Base-by-base conservation (phyloP, 2,329 filamentous ascomycete species). In the Achaetomium macrosporum region DNA sequence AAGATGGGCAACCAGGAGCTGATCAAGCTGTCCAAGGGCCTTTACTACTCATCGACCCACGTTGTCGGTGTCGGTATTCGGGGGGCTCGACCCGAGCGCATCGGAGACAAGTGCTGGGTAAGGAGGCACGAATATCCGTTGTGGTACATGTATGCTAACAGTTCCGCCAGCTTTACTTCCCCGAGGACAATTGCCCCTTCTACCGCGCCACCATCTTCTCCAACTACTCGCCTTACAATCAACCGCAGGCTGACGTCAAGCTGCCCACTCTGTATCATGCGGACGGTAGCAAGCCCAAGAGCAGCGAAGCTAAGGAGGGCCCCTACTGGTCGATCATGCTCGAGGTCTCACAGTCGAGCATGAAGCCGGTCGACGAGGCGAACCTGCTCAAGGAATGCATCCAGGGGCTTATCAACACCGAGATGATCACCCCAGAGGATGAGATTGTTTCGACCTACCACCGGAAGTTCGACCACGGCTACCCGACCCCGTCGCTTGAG, bases 241-340 rank as follows among this genome's bases (percentile, higher is more conserved):
- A 97, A 76, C 93, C 93, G 33, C 77, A 88, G 61, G 78, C 83
- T 55, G 84, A 85, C 53, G 85, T 79, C 68, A 93, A 95, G 79
- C 83, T 99, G 52, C 83, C 90, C 37, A 97, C 93, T 19, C 75
- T 90, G 63, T 87, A 91, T 71, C 79, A 91, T 40, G 93, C 87
- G 53, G 81, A 96, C 65, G 93, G 93, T 70, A 87, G 84, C 72
- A 89, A 90, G 76, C 82, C 90, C 53, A 72, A 77, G 57, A 88
- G 82, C 63, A 78, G 77, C 47, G 84, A 88, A 66, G 74, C 89
- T 56, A 81, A 93, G 77, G 82, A 87, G 66, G 93, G 93, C 33
- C 93, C 93, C 40, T 99, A 99, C 84, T 99, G 93, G 93, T 97
- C 92, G 59, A 95, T 99, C 78, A 99, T 99, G 93, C 77, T 99